Evolutionary conservation across 345 rosid species (phyloP), one percentile per base, ranked within the genome.

Genomic region (Eucalyptus polybractea): DNA sequence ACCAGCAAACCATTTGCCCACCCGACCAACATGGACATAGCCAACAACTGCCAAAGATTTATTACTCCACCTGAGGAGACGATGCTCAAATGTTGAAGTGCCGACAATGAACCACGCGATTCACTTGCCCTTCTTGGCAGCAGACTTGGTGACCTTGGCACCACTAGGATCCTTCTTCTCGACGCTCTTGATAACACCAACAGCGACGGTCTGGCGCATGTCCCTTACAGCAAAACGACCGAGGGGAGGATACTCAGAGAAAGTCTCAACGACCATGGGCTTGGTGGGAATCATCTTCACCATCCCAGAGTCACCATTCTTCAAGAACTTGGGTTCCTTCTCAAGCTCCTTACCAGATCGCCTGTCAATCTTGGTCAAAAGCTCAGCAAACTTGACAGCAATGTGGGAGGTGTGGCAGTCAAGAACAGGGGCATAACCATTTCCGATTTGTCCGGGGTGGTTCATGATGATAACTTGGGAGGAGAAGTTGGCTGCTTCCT

Each of bases 221-320:
- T 97, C 99, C 91, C 99, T 93, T 50, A 97, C 99, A 1, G 99
- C 99, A 80, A 97, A 97, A 25, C 99, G 96, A 19, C 99, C 99
- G 8, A 97, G 96, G 1, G 99, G 99, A 27, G 99, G 98, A 90
- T 97, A 97, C 67, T 81, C 93, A 0, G 97, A 93, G 95, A 97
- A 97, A 6, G 99, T 96, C 92, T 97, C 99, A 0, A 97, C 99
- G 4, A 97, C 99, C 99, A 97, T 97, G 80, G 99, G 99, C 94
- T 97, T 97, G 90, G 96, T 93, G 4, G 98, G 98, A 90, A 95
- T 88, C 99, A 96, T 96, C 96, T 96, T 96, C 7, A 96, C 93
- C 25, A 96, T 80, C 31, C 97, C 99, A 13, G 99, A 95, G 90
- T 96, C 99, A 85, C 99, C 98, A 10, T 97, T 96, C 94, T 97